Base-by-base conservation (phyloP, 2,329 filamentous ascomycete species). In the Rhinocladiella similis region DNA sequence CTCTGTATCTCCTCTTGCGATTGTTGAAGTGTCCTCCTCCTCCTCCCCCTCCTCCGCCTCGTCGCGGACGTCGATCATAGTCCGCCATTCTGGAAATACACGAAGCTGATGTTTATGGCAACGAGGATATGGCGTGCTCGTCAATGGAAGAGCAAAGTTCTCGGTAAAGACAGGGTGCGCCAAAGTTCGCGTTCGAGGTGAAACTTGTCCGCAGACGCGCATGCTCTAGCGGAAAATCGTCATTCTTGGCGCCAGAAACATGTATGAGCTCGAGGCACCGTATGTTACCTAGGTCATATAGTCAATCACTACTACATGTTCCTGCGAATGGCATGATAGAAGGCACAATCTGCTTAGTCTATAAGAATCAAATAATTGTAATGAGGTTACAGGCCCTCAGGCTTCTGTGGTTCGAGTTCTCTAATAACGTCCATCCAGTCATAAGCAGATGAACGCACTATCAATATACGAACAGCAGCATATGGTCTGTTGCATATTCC, bases 1-100 rank as follows among this genome's bases (percentile, higher is more conserved):
- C 91, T 89, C 89, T 82, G 69, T 86, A 88, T 70, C 91, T 83
- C 67, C 88, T 82, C 76, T 95, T 96, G 72, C 88, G 85, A 66
- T 83, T 84, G 71, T 85, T 74, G 59, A 82, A 77, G 56, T 82
- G 77, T 52, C 77, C 76, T 47, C 57, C 56, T 16, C 56, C 51
- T n/a, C 54, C 54, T 50, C 54, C 54, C 50, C 61, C 58, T 42
- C 59, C 59, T 38, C 63, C 59, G 9, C 60, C 60, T 41, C 63
- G 47, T 51, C 59, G 59, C 45, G 78, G 71, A 55, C 81, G 81
- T 53, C 86, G 73, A 61, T 82, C 79, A 66, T 79, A 77, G 60
- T 83, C 81, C 53, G 78, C 77, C 81, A 83, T 82, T 22, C 18
- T 10, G 16, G 18, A 5, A 13, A 22, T 4, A 12, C 29, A 12